These are phyloP conservation scores for Sphaerobolus stellatus DNA, from an alignment of 1,284 basidiomycete species.

Conservation along the genomic window DNA sequence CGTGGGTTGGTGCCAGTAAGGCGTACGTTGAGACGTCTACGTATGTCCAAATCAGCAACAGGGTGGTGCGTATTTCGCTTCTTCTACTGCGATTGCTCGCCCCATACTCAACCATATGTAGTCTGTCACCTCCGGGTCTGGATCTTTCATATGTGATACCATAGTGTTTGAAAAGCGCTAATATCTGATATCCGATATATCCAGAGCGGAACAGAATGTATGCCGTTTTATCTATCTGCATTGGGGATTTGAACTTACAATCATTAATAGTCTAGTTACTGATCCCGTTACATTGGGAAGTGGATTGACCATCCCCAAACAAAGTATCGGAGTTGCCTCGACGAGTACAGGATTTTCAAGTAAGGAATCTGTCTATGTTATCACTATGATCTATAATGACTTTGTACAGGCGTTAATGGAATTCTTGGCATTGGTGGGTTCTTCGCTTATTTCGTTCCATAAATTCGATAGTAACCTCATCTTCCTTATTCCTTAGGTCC, in stretches of 20 bases:
- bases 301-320: slow-evolving; percentile 29
- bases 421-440: slow-evolving; percentile 37
- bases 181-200: neutral
- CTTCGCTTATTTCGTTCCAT: neutral
- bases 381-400: neutral
- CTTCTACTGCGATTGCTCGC: no score
- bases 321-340: slow-evolving; percentile 45
- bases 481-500: slow-evolving; percentile 30
- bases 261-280: slow-evolving; percentile 27
- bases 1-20: slow-evolving; percentile 53
- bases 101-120: no score
- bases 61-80: no score
- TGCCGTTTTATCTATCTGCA: neutral
- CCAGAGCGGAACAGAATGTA: slow-evolving; percentile 47
- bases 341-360: slow-evolving; percentile 35
- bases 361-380: neutral
- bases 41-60: slow-evolving; percentile 42
- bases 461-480: neutral
- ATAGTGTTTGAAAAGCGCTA: neutral
- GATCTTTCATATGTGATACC: slow-evolving; percentile 35
- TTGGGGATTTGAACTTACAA: neutral
- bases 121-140: slow-evolving; percentile 55
- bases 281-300: slow-evolving; percentile 29
- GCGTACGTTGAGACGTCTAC: slow-evolving; percentile 42
- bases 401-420: slow-evolving; percentile 33